A percentile compares a stretch with the other conserved stretches of the same genome.
phyloP scores from a whole-genome alignment of 164 flowering plant species.

The Vitis cinerea region DNA sequence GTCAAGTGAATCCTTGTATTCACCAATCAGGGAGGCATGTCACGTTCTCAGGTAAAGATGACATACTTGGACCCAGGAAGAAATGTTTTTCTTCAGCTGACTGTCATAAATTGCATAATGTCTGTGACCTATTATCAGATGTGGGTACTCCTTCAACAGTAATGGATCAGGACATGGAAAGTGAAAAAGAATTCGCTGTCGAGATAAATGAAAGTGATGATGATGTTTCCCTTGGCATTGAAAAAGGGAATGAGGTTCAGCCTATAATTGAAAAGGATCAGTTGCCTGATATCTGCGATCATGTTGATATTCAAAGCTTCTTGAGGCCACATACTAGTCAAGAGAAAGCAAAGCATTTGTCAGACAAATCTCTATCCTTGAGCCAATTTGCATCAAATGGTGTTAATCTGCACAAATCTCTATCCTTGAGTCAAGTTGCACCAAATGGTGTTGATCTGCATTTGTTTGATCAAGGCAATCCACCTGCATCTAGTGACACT shows the following conservation, averaged over 20 bases:
- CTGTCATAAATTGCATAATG: not conserved
- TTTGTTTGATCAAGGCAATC: constrained; percentile 16
- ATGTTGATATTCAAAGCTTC: constrained; percentile 10
- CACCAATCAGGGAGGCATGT: constrained; percentile 38
- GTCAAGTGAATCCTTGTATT: constrained; percentile 6
- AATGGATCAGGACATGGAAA: constrained; percentile 5
- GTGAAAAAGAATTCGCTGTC: constrained; percentile 10
- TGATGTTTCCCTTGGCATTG: constrained; percentile 16
- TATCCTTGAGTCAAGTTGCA: constrained; percentile 16
- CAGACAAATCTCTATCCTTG: constrained; percentile 18
- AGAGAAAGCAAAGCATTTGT: constrained; percentile 20
- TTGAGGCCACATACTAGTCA: constrained; percentile 17
- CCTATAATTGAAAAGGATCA: constrained; percentile 8
- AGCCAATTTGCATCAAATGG: constrained; percentile 13
- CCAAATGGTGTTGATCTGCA: constrained; percentile 15
- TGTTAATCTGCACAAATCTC: constrained; percentile 21
- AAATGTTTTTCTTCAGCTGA: constrained; percentile 15
- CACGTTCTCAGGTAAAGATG: constrained; percentile 41
- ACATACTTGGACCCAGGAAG: constrained; percentile 31
- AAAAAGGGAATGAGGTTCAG: constrained; percentile 13
- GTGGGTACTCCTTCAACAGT: constrained; percentile 17
- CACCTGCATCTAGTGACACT: constrained; percentile 3
- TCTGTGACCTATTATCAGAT: constrained; percentile 19
- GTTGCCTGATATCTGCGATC: constrained; percentile 5
- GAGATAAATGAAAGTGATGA: constrained; percentile 24